phyloP scores from a whole-genome alignment of 495 filamentous ascomycete species.

The Articulospora tetracladia region DNA sequence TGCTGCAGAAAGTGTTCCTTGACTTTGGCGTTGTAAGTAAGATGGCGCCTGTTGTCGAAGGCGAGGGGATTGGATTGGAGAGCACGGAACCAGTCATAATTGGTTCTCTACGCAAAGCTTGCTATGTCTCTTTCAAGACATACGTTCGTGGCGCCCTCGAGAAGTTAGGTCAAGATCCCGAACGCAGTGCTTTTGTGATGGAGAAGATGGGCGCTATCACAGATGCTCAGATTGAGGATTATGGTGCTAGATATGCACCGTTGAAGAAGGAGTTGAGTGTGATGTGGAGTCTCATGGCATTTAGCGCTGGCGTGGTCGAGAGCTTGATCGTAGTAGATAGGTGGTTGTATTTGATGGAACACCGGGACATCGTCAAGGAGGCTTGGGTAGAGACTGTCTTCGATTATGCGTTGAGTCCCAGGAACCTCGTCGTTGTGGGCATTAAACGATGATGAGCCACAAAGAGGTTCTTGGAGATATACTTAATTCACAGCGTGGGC shows the following conservation, averaged over 20 bases:
- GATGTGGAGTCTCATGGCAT: slow-evolving; percentile 93
- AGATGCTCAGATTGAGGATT: slow-evolving; percentile 67
- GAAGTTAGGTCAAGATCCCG: slow-evolving; percentile 63
- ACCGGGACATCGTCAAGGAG: slow-evolving; percentile 59
- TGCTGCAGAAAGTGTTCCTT: slow-evolving; percentile 85
- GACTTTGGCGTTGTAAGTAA: slow-evolving; percentile 66
- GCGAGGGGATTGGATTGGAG: slow-evolving; percentile 27
- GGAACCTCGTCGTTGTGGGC: slow-evolving; percentile 87
- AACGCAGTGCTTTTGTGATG: slow-evolving; percentile 51
- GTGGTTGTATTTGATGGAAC: slow-evolving; percentile 84
- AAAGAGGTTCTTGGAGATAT: too few species aligned
- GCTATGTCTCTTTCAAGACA: slow-evolving; percentile 68
- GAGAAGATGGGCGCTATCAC: slow-evolving; percentile 59
- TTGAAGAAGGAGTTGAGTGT: slow-evolving; percentile 79
- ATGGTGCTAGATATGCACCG: slow-evolving; percentile 58
- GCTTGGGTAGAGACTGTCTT: slow-evolving; percentile 93
- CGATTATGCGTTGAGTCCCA: slow-evolving; percentile 81
- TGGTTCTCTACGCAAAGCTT: slow-evolving; percentile 75
- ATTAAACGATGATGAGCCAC: slow-evolving; percentile 56
- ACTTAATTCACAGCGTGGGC: too few species aligned
- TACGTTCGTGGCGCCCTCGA: slow-evolving; percentile 77
- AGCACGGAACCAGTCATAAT: slow-evolving; percentile 73
- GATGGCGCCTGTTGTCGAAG: not conserved
- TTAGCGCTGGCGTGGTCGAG: slow-evolving; percentile 84
- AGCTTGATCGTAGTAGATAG: slow-evolving; percentile 87